phyloP scores from a whole-genome alignment of 371 early-diverging fungal genomes.

The Lichtheimia hyalospora region DNA sequence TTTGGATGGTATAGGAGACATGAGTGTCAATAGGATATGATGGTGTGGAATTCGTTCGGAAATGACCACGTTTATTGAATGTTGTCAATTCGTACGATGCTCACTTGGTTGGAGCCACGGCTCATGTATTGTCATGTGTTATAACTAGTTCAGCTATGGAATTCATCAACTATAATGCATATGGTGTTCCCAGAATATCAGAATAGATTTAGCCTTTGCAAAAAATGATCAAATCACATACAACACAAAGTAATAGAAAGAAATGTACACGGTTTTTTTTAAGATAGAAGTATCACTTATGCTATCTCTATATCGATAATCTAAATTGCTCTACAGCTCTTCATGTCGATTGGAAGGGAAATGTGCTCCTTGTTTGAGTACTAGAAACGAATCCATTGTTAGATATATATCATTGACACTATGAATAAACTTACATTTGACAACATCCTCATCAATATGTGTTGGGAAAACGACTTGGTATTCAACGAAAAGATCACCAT shows the following conservation, averaged over 20 bases:
- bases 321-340: slow-evolving; percentile 12
- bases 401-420: not conserved
- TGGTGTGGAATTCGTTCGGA: too few species aligned
- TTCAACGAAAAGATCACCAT: slow-evolving; percentile 88
- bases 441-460: slow-evolving; percentile 35
- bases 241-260: too few species aligned
- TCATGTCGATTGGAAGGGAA: slow-evolving; percentile 14
- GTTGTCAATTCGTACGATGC: too few species aligned
- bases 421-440: slow-evolving; percentile 38
- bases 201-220: too few species aligned
- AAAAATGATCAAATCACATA: too few species aligned
- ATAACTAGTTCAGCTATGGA: too few species aligned
- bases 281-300: not conserved
- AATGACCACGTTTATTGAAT: too few species aligned
- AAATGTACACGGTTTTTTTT: not conserved
- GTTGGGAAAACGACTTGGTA: slow-evolving; percentile 90
- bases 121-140: too few species aligned
- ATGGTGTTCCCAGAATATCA: too few species aligned
- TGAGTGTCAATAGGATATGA: too few species aligned
- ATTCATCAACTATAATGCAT: too few species aligned
- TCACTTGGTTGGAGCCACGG: too few species aligned
- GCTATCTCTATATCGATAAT: not conserved
- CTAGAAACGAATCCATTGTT: slow-evolving; percentile 3
- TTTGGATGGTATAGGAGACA: not conserved
- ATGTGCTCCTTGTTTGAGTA: slow-evolving; percentile 24